A percentile compares a stretch with the other conserved stretches of the same genome.
Evolutionary conservation across 2,329 filamentous ascomycete species (phyloP).

Genomic region (Colletotrichum caudatum): DNA sequence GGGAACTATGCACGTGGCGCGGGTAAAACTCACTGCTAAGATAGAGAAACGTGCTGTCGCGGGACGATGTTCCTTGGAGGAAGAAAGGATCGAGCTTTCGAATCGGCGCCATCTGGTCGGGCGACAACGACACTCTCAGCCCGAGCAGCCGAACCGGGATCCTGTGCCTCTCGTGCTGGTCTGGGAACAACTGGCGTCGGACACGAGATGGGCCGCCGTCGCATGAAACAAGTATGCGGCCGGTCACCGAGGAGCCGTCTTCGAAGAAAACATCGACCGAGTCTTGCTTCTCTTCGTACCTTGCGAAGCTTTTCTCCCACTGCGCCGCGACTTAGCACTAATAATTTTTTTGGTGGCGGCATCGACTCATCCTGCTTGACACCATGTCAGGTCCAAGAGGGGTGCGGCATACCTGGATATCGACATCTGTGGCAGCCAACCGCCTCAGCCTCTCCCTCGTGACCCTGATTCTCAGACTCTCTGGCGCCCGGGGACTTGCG

Average conservation of each 20-base stretch:
- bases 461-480: conserved; percentile 60
- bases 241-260: conserved; percentile 56
- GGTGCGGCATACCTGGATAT: conserved; percentile 49
- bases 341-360: neutral
- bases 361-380: neutral
- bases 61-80: conserved; percentile 65
- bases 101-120: conserved; percentile 56
- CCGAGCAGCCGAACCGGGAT: conserved; percentile 65
- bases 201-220: conserved; percentile 62
- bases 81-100: conserved; percentile 65
- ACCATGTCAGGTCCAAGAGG: neutral
- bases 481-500: conserved; percentile 58
- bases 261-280: conserved; percentile 59
- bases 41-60: conserved; percentile 64
- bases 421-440: conserved; percentile 59
- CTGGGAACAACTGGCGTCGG: conserved; percentile 54
- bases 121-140: conserved; percentile 55
- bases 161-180: conserved; percentile 49
- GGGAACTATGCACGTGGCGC: neutral
- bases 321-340: conserved; percentile 41
- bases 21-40: conserved; percentile 58
- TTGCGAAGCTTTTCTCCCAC: conserved; percentile 56
- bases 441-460: conserved; percentile 59
- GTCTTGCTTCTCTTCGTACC: conserved; percentile 45
- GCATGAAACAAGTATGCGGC: conserved; percentile 61